A percentile compares a stretch with the other conserved stretches of the same genome.
Conservation (phyloP, 1,139 yeast species). For the Geotrichum klebahnii region DNA sequence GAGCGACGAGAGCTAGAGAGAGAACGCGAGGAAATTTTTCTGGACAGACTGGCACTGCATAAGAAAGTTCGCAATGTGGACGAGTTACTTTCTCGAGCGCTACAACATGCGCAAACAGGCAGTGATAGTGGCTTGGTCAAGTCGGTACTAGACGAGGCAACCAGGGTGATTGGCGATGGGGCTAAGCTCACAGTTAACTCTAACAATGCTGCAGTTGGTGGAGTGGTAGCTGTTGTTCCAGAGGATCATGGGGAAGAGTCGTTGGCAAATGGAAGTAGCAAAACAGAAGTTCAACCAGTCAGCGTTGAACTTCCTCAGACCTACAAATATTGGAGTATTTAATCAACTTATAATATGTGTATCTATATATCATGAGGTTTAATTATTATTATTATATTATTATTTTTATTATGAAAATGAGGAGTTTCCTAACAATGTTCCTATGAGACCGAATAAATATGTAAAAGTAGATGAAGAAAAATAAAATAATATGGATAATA, state of each 20-base stretch:
- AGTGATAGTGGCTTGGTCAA: background rate
- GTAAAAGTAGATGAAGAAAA: background rate
- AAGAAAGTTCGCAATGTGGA: slow-evolving; percentile 55
- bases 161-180: slow-evolving; percentile 26
- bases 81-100: slow-evolving; percentile 47
- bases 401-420: background rate
- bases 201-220: slow-evolving; percentile 16
- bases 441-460: too few relatives aligned
- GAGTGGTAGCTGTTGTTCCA: slow-evolving; percentile 20
- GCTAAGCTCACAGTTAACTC: slow-evolving; percentile 24
- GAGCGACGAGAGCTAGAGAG: slow-evolving; percentile 70
- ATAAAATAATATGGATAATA: background rate
- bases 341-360: background rate
- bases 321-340: slow-evolving; percentile 79
- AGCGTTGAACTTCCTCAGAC: slow-evolving; percentile 75
- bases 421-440: background rate
- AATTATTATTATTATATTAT: slow-evolving; percentile 4
- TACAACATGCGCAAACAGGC: slow-evolving; percentile 41
- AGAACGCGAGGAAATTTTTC: slow-evolving; percentile 75
- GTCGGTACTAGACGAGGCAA: slow-evolving; percentile 28
- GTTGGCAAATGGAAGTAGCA: slow-evolving; percentile 3
- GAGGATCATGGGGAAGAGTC: slow-evolving; percentile 21
- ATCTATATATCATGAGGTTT: background rate
- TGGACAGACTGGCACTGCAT: slow-evolving; percentile 72
- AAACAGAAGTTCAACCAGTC: slow-evolving; percentile 52